Base-by-base conservation (phyloP, 306 rosid genomes). In the Ceratonia siliqua region DNA sequence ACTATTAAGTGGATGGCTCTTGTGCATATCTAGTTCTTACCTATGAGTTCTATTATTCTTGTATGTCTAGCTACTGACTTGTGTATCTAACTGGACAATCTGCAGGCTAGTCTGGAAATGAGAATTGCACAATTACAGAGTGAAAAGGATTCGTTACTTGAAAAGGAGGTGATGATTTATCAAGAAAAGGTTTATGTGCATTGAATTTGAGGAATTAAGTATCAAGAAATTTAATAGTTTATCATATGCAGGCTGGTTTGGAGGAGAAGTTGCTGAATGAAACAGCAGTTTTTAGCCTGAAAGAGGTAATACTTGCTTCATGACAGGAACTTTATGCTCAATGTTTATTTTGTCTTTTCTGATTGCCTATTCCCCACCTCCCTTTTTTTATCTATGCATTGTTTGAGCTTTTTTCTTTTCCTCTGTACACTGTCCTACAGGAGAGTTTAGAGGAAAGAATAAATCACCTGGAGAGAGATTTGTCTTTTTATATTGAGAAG, bases 51-150 rank as follows among this genome's bases (percentile, higher is more conserved):
- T 58, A 32, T 61, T 22, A 39, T 41, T 63, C 20, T 70, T 77
- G 67, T 71, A 28, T 75, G 56, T 57, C 70, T 81, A 27, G 48
- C 24, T 52, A 32, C 63, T 30, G 42, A 73, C 57, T 42, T 50
- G 21, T 61, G 66, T 68, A 41, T 38, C 59, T 78, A 66, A 80
- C 53, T 33, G 41, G 65, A 76, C 64, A 21, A 52, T 70, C 74
- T 83, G 73, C 89, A 89, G 98, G 82, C 74, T 48, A 78, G 72
- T 72, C 80, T 85, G 75, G 91, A 83, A 76, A 77, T 64, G 88
- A 87, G 79, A 82, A 69, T 89, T 63, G 79, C 75, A 57, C 87
- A 77, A 49, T 70, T 89, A 65, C 85, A 68, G 88, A 71, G 67
- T 20, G 95, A 84, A 73, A 90, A 65, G 38, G 74, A 83, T 76